Evolutionary conservation across 768 basidiomycete genomes (phyloP).

Genomic region (Austroboletus festivus): DNA sequence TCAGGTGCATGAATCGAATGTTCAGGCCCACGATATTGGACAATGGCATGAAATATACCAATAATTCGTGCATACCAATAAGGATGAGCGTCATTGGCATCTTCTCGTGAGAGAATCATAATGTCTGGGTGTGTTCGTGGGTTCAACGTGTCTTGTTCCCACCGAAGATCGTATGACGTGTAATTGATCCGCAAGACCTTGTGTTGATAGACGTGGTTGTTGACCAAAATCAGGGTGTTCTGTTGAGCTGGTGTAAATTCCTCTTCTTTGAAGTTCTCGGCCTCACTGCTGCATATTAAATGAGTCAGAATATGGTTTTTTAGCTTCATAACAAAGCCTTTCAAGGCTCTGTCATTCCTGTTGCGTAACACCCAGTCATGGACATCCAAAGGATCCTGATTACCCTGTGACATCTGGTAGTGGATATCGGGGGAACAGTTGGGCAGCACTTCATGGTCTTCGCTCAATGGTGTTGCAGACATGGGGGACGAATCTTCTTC

Average conservation of each 20-base stretch:
- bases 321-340: neutral
- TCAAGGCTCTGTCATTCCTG: neutral
- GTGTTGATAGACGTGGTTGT: neutral
- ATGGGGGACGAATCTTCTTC: too few relatives aligned
- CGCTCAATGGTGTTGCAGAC: too few relatives aligned
- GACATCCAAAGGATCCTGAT: neutral
- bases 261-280: neutral
- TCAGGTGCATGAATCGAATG: neutral
- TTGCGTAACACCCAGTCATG: neutral
- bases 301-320: neutral
- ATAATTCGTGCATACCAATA: neutral
- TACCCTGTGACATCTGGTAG: neutral
- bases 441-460: neutral
- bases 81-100: neutral
- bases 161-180: conserved; percentile 11
- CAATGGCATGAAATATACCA: neutral
- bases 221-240: neutral
- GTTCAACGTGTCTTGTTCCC: neutral
- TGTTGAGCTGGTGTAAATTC: neutral
- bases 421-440: neutral
- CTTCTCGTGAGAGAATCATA: neutral
- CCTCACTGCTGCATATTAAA: neutral
- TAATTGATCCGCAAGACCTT: neutral
- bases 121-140: neutral
- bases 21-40: neutral